Evolutionary conservation across 805 yeast genomes (phyloP).

Genomic region (Metschnikowia lochheadii): DNA sequence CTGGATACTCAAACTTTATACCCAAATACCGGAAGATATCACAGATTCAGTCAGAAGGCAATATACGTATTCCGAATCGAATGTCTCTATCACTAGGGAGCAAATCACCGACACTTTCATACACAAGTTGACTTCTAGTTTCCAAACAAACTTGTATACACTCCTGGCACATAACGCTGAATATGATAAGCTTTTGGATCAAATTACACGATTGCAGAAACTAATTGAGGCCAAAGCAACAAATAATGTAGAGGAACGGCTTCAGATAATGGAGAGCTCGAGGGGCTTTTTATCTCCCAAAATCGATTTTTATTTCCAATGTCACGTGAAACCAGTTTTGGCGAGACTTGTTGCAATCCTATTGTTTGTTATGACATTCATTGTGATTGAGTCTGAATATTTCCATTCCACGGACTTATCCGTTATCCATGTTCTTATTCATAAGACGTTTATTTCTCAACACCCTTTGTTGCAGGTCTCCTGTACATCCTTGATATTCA

Average conservation of each 20-base stretch:
- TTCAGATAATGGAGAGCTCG: slow-evolving; percentile 5
- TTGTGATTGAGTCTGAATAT: slow-evolving; percentile 69
- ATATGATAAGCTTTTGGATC: slow-evolving; percentile 46
- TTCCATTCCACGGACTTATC: slow-evolving; percentile 67
- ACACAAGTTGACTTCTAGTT: slow-evolving; percentile 46
- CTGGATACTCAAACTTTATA: slow-evolving; percentile 60
- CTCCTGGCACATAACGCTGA: slow-evolving; percentile 54
- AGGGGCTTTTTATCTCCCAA: slow-evolving; percentile 5
- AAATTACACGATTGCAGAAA: slow-evolving; percentile 28
- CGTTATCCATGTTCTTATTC: slow-evolving; percentile 49
- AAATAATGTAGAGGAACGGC: slow-evolving; percentile 15
- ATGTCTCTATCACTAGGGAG: slow-evolving; percentile 22
- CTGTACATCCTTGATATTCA: slow-evolving; percentile 40
- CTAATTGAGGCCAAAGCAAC: slow-evolving; percentile 17
- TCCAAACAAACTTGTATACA: slow-evolving; percentile 50
- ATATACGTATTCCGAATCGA: slow-evolving; percentile 19
- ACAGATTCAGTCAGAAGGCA: slow-evolving; percentile 31
- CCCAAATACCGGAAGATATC: slow-evolving; percentile 39
- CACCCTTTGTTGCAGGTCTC: slow-evolving; percentile 29
- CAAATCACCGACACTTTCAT: slow-evolving; percentile 43
- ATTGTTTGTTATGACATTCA: slow-evolving; percentile 43
- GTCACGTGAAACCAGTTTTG: slow-evolving; percentile 43
- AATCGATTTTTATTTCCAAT: slow-evolving; percentile 24
- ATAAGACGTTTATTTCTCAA: slow-evolving; percentile 24
- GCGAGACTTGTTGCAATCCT: slow-evolving; percentile 42